Evolutionary conservation across 1,284 basidiomycete species (phyloP).

Genomic region (Boletus sp.): DNA sequence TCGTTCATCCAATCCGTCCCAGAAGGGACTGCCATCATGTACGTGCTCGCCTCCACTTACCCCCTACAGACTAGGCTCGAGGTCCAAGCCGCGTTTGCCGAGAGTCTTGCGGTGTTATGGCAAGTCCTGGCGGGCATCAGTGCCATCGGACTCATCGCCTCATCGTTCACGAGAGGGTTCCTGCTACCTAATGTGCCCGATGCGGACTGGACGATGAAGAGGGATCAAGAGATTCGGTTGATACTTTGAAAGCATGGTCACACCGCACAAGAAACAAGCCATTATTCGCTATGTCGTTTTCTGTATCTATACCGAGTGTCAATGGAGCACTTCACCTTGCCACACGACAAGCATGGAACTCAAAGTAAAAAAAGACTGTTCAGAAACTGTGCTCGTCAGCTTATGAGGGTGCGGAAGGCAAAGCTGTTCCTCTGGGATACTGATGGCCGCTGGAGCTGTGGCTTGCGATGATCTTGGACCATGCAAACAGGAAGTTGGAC

Average conservation of each 20-base stretch:
- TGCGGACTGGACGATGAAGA: background rate
- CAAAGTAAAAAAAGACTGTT: no score
- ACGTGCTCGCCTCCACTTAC: background rate
- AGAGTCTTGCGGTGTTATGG: background rate
- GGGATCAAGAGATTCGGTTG: background rate
- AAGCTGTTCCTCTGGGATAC: no score
- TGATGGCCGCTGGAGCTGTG: no score
- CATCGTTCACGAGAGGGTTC: background rate
- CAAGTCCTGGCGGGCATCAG: background rate
- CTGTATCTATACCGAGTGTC: no score
- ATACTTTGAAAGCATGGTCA: background rate
- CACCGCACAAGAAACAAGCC: no score
- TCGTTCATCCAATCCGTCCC: background rate
- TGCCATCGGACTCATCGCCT: background rate
- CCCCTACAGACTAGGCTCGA: background rate
- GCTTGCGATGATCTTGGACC: no score
- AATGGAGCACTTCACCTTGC: no score
- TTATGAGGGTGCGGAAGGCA: no score
- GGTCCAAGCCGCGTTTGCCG: background rate
- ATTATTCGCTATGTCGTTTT: no score
- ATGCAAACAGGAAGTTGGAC: no score
- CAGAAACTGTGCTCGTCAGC: no score
- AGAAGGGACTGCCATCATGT: background rate
- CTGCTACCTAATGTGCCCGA: background rate
- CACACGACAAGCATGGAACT: no score